These are phyloP conservation scores for Acmispon strigosus DNA, from an alignment of 306 rosid species.

Conservation along the genomic window DNA sequence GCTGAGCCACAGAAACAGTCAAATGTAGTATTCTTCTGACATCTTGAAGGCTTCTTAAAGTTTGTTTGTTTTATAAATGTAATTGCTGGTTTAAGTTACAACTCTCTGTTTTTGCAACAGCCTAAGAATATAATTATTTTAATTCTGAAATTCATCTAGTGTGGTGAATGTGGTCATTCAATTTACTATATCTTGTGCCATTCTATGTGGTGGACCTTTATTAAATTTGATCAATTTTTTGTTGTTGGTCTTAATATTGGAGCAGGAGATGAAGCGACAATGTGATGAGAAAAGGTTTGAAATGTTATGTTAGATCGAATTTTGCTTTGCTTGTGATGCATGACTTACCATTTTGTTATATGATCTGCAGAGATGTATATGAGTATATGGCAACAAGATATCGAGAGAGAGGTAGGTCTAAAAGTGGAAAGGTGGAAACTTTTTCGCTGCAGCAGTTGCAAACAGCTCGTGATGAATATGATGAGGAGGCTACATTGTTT, in stretches of 20 bases:
- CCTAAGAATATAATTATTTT: not conserved
- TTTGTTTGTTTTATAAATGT: not conserved
- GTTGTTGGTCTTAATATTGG: conserved; percentile 29
- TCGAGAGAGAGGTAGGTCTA: conserved; percentile 78
- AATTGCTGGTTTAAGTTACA: not conserved
- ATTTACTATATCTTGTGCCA: not conserved
- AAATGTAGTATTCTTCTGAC: conserved; percentile 14
- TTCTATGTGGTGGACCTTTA: not conserved
- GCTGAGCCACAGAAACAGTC: not conserved
- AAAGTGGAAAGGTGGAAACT: conserved; percentile 63
- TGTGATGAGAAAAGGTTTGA: conserved; percentile 92
- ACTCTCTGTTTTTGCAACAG: not conserved
- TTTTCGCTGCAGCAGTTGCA: conserved; percentile 71
- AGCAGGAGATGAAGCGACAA: conserved; percentile 97
- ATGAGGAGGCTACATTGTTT: conserved; percentile 85
- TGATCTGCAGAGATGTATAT: conserved; percentile 69
- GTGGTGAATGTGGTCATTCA: not conserved
- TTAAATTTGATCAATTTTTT: conserved; percentile 5
- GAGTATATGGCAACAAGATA: conserved; percentile 63
- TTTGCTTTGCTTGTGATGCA: conserved; percentile 1
- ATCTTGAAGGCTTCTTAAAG: not conserved
- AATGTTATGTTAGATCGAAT: not conserved
- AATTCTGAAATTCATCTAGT: not conserved
- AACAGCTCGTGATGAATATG: conserved; percentile 86
- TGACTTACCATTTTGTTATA: conserved; percentile 22